Conservation (phyloP, 805 yeast species). For the Wickerhamomyces canadensis region DNA sequence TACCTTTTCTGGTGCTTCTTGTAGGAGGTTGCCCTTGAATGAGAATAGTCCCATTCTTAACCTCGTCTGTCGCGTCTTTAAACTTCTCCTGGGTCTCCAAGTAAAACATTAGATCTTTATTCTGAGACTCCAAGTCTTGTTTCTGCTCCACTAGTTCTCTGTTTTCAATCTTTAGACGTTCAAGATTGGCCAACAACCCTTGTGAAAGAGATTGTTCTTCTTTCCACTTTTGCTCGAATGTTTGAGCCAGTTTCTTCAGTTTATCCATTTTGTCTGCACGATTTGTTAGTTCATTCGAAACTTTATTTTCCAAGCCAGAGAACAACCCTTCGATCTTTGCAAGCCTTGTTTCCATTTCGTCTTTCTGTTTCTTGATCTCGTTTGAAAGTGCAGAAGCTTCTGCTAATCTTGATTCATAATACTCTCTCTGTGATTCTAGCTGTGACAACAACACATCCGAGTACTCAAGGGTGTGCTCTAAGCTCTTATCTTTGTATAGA, state of each 20-base stretch:
- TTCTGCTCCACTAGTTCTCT: conserved; percentile 33
- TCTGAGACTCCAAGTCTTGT: conserved; percentile 53
- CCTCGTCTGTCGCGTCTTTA: conserved; percentile 64
- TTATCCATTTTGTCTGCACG: conserved; percentile 10
- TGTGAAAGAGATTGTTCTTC: conserved; percentile 45
- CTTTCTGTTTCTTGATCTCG: conserved; percentile 16
- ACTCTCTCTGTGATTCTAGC: conserved; percentile 79
- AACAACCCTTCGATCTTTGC: conserved; percentile 1
- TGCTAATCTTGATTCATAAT: conserved; percentile 54
- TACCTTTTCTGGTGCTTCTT: not conserved
- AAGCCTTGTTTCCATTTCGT: conserved; percentile 13
- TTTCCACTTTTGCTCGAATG: conserved; percentile 29
- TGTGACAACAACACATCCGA: conserved; percentile 75
- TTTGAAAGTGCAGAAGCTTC: conserved; percentile 22
- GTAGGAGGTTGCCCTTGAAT: conserved; percentile 22
- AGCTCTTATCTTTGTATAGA: conserved; percentile 32
- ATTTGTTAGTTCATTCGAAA: not conserved
- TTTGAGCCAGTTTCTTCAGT: conserved; percentile 19
- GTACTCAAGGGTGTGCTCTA: conserved; percentile 72
- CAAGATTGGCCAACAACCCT: conserved; percentile 36
- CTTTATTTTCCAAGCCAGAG: conserved; percentile 2
- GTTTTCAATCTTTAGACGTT: conserved; percentile 27
- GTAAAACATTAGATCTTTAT: conserved; percentile 74
- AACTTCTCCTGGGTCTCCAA: conserved; percentile 70
- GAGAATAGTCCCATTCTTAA: conserved; percentile 63